phyloP scores from a whole-genome alignment of 2,329 filamentous ascomycete species.

The Beauveria caledonica region DNA sequence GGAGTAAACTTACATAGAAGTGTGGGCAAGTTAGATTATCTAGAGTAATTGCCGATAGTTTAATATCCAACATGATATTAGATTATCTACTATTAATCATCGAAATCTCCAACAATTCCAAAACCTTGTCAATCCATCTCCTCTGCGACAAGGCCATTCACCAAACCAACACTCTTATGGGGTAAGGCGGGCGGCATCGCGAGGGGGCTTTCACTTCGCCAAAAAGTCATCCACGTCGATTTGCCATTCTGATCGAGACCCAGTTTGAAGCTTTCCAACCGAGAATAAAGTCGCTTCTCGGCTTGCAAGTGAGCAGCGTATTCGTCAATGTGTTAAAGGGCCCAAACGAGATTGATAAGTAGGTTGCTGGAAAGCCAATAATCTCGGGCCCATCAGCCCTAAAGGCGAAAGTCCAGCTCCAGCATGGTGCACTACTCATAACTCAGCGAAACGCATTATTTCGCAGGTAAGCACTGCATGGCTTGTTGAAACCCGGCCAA shows the following conservation, averaged over 20 bases:
- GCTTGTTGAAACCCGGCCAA: neutral
- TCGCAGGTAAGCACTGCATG: no score
- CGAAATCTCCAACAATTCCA: no score
- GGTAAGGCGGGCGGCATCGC: neutral
- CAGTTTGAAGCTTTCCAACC: neutral
- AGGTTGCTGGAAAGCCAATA: neutral
- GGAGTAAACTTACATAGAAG: no score
- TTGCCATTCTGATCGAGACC: neutral
- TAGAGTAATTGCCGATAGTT: no score
- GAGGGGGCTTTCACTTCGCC: neutral
- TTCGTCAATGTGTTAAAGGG: neutral
- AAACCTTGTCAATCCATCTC: neutral
- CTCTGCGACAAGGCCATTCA: neutral
- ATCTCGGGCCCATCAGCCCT: no score
- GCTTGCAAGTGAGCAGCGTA: neutral
- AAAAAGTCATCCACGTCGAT: neutral
- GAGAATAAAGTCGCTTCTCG: neutral
- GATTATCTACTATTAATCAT: no score
- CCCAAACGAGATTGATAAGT: neutral
- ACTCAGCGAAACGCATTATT: neutral
- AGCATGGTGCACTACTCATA: neutral
- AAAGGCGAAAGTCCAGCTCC: neutral
- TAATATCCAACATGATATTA: no score
- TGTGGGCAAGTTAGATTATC: no score
- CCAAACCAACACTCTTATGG: neutral